Evolutionary conservation across 2,329 filamentous ascomycete species (phyloP).

Genomic region (Alternaria sp.): DNA sequence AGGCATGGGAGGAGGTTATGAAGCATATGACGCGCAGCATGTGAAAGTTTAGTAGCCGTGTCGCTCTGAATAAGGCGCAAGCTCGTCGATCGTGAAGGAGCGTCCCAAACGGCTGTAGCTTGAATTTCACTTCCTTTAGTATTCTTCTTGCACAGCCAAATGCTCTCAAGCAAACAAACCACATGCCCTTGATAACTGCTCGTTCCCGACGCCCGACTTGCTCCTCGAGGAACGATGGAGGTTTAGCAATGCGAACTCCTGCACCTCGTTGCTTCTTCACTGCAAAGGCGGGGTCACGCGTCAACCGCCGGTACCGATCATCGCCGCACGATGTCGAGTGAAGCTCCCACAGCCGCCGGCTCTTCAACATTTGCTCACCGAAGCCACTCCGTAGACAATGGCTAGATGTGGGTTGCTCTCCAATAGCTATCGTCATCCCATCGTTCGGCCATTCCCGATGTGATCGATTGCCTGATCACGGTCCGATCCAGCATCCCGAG

Average conservation of each 20-base stretch:
- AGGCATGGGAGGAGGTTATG: neutral
- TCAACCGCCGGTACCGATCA: neutral
- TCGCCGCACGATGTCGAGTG: neutral
- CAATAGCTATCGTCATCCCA: neutral
- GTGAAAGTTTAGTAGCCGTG: neutral
- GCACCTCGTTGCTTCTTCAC: neutral
- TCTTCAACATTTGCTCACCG: neutral
- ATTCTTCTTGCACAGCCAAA: neutral
- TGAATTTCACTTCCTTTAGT: neutral
- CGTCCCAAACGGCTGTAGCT: neutral
- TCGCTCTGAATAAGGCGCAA: neutral
- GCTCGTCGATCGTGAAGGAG: neutral
- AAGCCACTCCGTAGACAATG: neutral
- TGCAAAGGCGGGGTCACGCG: neutral
- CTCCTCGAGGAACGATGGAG: neutral
- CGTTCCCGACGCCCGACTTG: too few species aligned
- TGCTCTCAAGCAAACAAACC: too few species aligned
- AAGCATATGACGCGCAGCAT: neutral
- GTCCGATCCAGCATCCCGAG: neutral
- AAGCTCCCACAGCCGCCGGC: constrained; percentile 1
- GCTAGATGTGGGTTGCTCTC: neutral
- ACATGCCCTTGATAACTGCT: too few species aligned
- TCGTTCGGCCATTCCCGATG: neutral
- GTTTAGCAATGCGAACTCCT: constrained; percentile 5
- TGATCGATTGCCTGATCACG: constrained; percentile 5